Conservation (phyloP, 495 filamentous ascomycete species). For the Neurospora terricola region DNA sequence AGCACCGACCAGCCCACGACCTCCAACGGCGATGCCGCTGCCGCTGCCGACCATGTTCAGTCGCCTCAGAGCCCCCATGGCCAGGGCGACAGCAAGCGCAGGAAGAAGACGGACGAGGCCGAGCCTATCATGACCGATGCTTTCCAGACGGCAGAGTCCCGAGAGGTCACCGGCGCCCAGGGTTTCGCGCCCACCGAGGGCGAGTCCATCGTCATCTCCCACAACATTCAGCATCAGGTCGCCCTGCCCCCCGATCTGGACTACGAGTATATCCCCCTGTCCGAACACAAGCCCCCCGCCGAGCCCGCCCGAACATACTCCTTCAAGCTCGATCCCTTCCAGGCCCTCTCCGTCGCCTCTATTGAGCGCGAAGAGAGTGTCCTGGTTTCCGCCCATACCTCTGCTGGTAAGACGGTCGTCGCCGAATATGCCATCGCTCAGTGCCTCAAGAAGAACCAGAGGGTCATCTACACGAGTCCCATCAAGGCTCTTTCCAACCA, state of each 20-base stretch:
- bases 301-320: constrained; percentile 73
- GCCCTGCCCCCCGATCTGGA: constrained; percentile 72
- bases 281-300: constrained; percentile 76
- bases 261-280: constrained; percentile 87
- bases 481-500: constrained; percentile 98
- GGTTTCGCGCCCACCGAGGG: constrained; percentile 59
- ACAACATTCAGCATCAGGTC: constrained; percentile 98
- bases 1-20: constrained; percentile 4
- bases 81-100: constrained; percentile 53
- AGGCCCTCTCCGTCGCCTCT: constrained; percentile 81
- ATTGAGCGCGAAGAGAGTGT: constrained; percentile 95
- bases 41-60: constrained; percentile 8
- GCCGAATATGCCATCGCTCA: constrained; percentile 98
- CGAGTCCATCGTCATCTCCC: constrained; percentile 67
- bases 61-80: constrained; percentile 8
- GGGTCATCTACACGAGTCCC: constrained; percentile 97
- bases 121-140: constrained; percentile 84
- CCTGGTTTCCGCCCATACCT: constrained; percentile 92
- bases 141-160: constrained; percentile 91
- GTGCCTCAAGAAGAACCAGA: constrained; percentile 90
- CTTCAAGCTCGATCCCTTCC: constrained; percentile 94
- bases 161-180: constrained; percentile 71
- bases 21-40: constrained; percentile 8
- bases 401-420: constrained; percentile 94
- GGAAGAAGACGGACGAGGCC: constrained; percentile 58